Conservation (phyloP, 2,329 filamentous ascomycete genomes). For the Sclerotinia glacialis region DNA sequence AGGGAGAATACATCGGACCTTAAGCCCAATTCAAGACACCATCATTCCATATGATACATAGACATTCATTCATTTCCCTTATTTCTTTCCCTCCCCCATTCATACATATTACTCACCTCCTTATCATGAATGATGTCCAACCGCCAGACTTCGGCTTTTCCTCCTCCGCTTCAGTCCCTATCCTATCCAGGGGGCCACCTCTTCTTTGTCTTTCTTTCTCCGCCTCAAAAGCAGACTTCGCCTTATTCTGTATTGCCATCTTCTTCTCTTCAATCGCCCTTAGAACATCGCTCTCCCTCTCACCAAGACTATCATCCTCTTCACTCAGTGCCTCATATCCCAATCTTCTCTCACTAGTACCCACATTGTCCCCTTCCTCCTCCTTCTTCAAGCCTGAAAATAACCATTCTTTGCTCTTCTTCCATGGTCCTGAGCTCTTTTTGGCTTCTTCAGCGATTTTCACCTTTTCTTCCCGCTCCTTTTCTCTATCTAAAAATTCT, state of each 20-base stretch:
- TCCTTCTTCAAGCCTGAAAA: slow-evolving; percentile 40
- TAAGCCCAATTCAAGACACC: slow-evolving; percentile 27
- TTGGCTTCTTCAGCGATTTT: slow-evolving; percentile 30
- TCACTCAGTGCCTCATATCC: slow-evolving; percentile 33
- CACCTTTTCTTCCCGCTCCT: slow-evolving; percentile 45
- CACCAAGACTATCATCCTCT: slow-evolving; percentile 29
- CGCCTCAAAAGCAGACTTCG: slow-evolving; percentile 35
- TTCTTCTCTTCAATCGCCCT: slow-evolving; percentile 37
- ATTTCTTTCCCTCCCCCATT: slow-evolving; percentile 13
- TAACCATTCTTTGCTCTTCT: slow-evolving; percentile 35
- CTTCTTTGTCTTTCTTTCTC: slow-evolving; percentile 37
- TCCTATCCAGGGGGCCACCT: slow-evolving; percentile 35
- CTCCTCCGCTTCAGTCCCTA: slow-evolving; percentile 31
- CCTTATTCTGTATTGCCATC: slow-evolving; percentile 30
- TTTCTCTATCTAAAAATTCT: slow-evolving; percentile 54
- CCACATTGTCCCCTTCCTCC: slow-evolving; percentile 33
- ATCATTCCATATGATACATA: slow-evolving; percentile 34
- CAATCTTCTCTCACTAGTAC: slow-evolving; percentile 30
- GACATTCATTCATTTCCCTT: slow-evolving; percentile 23
- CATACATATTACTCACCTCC: slow-evolving; percentile 23
- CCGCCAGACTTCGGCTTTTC: slow-evolving; percentile 28
- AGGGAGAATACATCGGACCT: slow-evolving; percentile 25
- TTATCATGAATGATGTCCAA: slow-evolving; percentile 36
- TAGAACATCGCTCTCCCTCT: slow-evolving; percentile 33
- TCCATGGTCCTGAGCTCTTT: slow-evolving; percentile 34